Evolutionary conservation across 805 yeast genomes (phyloP).

Genomic region (Metschnikowia picachoensis): DNA sequence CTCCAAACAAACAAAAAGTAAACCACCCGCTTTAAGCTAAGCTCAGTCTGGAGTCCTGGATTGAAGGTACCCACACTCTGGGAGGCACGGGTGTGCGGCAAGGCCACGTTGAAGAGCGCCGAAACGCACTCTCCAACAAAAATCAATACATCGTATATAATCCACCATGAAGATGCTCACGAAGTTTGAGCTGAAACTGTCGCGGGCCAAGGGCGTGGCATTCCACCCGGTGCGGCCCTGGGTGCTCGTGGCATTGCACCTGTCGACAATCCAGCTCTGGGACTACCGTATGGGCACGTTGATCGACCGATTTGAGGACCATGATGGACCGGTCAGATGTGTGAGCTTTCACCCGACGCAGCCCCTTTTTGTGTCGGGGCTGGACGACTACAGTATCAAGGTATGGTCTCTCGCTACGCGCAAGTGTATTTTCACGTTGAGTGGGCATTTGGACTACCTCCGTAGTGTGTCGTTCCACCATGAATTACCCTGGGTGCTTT

Average conservation of each 20-base stretch:
- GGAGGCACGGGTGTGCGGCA: too few relatives aligned
- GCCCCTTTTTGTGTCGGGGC: conserved; percentile 94
- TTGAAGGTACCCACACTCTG: too few relatives aligned
- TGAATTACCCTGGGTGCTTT: conserved; percentile 95
- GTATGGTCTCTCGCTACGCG: conserved; percentile 95
- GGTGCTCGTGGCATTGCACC: conserved; percentile 91
- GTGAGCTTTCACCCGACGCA: conserved; percentile 97
- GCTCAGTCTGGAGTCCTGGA: too few relatives aligned
- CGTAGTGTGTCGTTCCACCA: conserved; percentile 93
- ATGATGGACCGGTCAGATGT: conserved; percentile 96
- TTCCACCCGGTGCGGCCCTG: conserved; percentile 96
- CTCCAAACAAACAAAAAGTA: too few relatives aligned
- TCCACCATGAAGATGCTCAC: conserved; percentile 30
- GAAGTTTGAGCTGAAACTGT: conserved; percentile 93
- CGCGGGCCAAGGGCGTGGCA: conserved; percentile 96
- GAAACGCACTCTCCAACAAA: too few relatives aligned
- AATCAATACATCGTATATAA: too few relatives aligned
- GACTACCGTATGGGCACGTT: conserved; percentile 99
- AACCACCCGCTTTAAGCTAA: too few relatives aligned
- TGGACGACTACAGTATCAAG: conserved; percentile 92
- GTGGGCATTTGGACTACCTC: conserved; percentile 93
- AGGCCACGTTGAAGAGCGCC: too few relatives aligned
- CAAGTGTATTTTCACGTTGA: conserved; percentile 85
- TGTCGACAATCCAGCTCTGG: conserved; percentile 99
- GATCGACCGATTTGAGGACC: conserved; percentile 95